These are phyloP conservation scores for Ramaria sp. DNA, from an alignment of 768 basidiomycete genomes.

Conservation along the genomic window DNA sequence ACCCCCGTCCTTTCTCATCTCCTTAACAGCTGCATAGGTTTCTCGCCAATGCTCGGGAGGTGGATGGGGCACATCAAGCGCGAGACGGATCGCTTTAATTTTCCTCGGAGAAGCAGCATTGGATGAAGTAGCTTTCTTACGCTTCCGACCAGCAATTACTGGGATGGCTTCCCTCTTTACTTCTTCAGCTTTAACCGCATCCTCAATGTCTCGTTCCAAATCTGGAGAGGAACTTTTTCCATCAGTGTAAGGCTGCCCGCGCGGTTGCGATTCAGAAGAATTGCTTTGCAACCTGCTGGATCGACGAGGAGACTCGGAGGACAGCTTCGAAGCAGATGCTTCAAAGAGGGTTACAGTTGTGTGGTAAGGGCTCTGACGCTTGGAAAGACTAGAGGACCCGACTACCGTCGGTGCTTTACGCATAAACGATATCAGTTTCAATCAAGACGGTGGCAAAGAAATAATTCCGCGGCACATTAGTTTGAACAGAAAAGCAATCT, in stretches of 20 bases:
- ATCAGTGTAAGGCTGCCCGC: conserved; percentile 23
- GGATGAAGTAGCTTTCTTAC: conserved; percentile 16
- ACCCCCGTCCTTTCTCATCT: conserved; percentile 57
- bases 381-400: background rate
- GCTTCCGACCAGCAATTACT: background rate
- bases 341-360: conserved; percentile 14
- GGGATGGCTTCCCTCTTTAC: background rate
- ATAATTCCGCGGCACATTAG: no score
- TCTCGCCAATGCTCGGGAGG: conserved; percentile 58
- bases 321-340: conserved; percentile 17
- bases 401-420: background rate
- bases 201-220: conserved; percentile 7
- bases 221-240: conserved; percentile 12
- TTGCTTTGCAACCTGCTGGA: conserved; percentile 18
- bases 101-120: conserved; percentile 37
- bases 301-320: conserved; percentile 10
- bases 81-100: conserved; percentile 41
- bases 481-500: no score
- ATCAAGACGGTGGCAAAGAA: no score
- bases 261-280: conserved; percentile 15
- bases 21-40: conserved; percentile 58
- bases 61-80: conserved; percentile 51
- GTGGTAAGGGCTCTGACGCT: conserved; percentile 33
- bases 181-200: background rate
- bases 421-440: background rate